These are phyloP conservation scores for Urostyla sp. DNA, from an alignment of 73 alveolate species.

Conservation along the genomic window DNA sequence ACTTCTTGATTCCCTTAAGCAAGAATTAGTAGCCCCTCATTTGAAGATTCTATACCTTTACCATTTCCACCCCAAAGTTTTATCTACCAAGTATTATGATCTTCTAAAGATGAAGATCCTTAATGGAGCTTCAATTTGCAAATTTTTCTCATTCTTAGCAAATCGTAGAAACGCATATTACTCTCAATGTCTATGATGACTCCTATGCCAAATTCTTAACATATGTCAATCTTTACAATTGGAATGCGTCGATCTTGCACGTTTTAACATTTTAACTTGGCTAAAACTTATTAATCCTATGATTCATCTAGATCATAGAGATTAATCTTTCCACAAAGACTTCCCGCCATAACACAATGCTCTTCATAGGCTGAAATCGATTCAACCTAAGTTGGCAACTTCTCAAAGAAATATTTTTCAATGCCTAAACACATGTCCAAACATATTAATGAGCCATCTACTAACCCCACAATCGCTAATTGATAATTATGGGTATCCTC, in stretches of 20 bases:
- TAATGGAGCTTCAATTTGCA: constrained; percentile 46
- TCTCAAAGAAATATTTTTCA: constrained; percentile 59
- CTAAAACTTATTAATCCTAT: not conserved
- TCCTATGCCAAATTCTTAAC: constrained; percentile 60
- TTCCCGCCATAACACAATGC: constrained; percentile 55
- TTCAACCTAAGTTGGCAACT: constrained; percentile 59
- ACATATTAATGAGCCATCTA: constrained; percentile 58
- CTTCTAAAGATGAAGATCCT: constrained; percentile 20
- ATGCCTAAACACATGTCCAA: constrained; percentile 53
- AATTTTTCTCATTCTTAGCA: constrained; percentile 62
- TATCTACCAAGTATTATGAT: constrained; percentile 1
- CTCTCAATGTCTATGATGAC: constrained; percentile 56
- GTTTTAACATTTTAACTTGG: constrained; percentile 30
- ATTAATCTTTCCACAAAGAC: constrained; percentile 58
- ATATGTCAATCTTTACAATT: constrained; percentile 33
- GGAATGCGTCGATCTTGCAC: constrained; percentile 62
- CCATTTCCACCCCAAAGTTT: not conserved
- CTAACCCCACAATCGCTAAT: constrained; percentile 57
- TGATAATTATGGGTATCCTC: no score
- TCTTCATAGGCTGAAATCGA: constrained; percentile 61
- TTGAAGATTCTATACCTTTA: not conserved
- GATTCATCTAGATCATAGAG: constrained; percentile 53
- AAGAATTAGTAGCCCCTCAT: constrained; percentile 9
- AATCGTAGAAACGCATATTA: constrained; percentile 64
- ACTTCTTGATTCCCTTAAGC: no score